Conservation (phyloP, 495 filamentous ascomycete species). For the Penicillium manginii region DNA sequence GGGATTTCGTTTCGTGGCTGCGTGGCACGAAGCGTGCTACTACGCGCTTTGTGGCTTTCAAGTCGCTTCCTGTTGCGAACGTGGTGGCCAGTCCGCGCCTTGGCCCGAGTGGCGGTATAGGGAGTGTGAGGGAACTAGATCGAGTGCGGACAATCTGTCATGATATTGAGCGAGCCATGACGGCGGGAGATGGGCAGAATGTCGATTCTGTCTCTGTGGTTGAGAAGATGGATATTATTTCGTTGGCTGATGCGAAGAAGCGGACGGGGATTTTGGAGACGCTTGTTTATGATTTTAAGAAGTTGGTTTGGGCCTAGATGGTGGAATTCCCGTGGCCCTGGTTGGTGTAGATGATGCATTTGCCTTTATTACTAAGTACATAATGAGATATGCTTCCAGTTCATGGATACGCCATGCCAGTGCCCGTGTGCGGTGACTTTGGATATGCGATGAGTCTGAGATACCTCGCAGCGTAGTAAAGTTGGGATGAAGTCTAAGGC, state of each 20-base stretch:
- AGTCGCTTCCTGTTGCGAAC: conserved; percentile 43
- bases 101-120: conserved; percentile 18
- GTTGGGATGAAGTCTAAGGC: too few species aligned
- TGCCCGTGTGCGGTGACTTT: too few species aligned
- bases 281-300: conserved; percentile 83
- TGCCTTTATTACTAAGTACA: not conserved
- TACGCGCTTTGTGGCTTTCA: conserved; percentile 60
- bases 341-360: not conserved
- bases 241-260: conserved; percentile 80
- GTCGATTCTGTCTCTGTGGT: conserved; percentile 42
- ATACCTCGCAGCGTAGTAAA: too few species aligned
- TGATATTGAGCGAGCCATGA: conserved; percentile 54
- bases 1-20: conserved; percentile 49
- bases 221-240: conserved; percentile 78
- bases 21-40: conserved; percentile 37
- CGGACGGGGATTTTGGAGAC: conserved; percentile 86
- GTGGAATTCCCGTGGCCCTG: not conserved
- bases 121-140: conserved; percentile 65
- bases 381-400: not conserved
- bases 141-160: conserved; percentile 71
- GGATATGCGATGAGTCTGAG: too few species aligned
- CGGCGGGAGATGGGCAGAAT: conserved; percentile 28
- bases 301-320: conserved; percentile 81
- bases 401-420: too few species aligned
- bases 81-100: conserved; percentile 40